These are phyloP conservation scores for Fusarium liriodendri DNA, from an alignment of 2,329 filamentous ascomycete genomes.

Conservation along the genomic window DNA sequence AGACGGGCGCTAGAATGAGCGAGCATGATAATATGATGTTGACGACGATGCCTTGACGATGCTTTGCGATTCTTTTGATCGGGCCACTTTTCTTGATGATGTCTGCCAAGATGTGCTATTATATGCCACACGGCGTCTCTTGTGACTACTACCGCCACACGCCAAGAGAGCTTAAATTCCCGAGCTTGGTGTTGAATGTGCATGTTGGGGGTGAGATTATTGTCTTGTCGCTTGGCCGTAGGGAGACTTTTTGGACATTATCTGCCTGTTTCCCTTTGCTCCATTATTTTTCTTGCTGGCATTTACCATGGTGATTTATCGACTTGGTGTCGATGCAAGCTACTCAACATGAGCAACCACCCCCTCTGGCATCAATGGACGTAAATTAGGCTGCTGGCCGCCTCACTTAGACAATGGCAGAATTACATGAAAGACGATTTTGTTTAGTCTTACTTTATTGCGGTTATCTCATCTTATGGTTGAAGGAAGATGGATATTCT, in stretches of 20 bases:
- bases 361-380: too few relatives aligned
- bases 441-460: too few relatives aligned
- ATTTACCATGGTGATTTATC: not conserved
- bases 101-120: not conserved
- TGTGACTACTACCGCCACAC: not conserved
- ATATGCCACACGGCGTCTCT: not conserved
- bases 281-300: not conserved
- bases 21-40: not conserved
- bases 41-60: conserved; percentile 8
- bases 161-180: not conserved
- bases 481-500: too few relatives aligned
- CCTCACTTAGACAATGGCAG: too few relatives aligned
- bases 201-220: not conserved
- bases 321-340: not conserved
- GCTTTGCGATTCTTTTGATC: not conserved
- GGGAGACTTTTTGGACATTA: not conserved
- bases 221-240: not conserved
- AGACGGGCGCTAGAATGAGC: conserved; percentile 1
- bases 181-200: not conserved
- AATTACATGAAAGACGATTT: too few relatives aligned
- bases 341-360: not conserved
- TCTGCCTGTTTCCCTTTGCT: not conserved
- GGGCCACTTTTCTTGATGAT: not conserved
- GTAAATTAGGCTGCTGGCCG: too few relatives aligned
- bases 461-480: too few relatives aligned